Percentiles rank a stretch among this genome's conserved stretches.
Evolutionary conservation across 345 rosid species (phyloP).

Genomic region (Fremontodendron californicum): DNA sequence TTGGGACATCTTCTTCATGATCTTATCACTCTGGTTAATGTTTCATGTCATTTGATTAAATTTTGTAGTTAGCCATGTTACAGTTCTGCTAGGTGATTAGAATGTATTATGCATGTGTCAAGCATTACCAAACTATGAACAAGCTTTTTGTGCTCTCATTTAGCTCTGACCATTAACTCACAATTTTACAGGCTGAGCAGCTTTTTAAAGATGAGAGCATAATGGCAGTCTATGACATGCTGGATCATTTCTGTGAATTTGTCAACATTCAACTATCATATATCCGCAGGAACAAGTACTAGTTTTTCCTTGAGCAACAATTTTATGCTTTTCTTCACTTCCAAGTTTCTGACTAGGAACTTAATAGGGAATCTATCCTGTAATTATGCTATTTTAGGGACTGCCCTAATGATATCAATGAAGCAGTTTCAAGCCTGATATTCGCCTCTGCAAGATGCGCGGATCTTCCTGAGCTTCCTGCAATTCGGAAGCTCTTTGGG

Average conservation of each 20-base stretch:
- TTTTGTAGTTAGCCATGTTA: too few species aligned
- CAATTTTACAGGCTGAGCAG: constrained; percentile 47
- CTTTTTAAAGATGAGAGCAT: constrained; percentile 49
- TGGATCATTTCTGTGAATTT: constrained; percentile 63
- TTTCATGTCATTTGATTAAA: not conserved
- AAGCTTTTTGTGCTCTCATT: not conserved
- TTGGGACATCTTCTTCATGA: too few species aligned
- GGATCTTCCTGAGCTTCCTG: constrained; percentile 66
- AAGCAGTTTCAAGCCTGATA: constrained; percentile 85
- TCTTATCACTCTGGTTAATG: too few species aligned
- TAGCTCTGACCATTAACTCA: not conserved
- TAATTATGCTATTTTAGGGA: constrained; percentile 40
- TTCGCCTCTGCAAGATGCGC: constrained; percentile 84
- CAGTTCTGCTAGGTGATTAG: too few species aligned
- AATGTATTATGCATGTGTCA: too few species aligned
- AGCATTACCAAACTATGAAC: too few species aligned
- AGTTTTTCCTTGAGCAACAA: constrained; percentile 21
- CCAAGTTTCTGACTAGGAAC: not conserved
- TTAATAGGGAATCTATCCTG: constrained; percentile 34
- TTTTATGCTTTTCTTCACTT: not conserved
- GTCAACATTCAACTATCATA: constrained; percentile 48
- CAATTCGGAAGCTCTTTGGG: constrained; percentile 54
- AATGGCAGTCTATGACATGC: constrained; percentile 40
- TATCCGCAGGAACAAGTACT: constrained; percentile 42
- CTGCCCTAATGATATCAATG: constrained; percentile 63